Conservation (phyloP, 768 basidiomycete species). For the Lentinula sp. region DNA sequence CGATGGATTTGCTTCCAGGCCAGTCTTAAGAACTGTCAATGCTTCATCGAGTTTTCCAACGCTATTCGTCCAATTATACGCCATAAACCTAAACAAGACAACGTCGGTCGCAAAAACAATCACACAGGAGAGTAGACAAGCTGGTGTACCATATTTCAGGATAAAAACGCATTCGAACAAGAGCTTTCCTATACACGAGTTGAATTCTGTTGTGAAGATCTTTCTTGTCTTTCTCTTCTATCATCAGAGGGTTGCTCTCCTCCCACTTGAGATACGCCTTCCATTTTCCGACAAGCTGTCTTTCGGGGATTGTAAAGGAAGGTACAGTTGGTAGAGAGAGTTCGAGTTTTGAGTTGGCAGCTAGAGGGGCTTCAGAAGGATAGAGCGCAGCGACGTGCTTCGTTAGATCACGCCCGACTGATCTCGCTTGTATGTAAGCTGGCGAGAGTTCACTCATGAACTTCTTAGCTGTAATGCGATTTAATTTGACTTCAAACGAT, state of each 20-base stretch:
- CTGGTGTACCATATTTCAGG: slow-evolving; percentile 81
- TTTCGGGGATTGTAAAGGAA: slow-evolving; percentile 67
- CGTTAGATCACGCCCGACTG: slow-evolving; percentile 75
- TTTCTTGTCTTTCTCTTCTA: slow-evolving; percentile 76
- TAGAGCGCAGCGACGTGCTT: slow-evolving; percentile 64
- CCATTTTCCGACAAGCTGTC: slow-evolving; percentile 80
- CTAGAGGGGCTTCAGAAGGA: slow-evolving; percentile 36
- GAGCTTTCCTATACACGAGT: slow-evolving; percentile 82
- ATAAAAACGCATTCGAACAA: slow-evolving; percentile 90
- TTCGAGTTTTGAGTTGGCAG: slow-evolving; percentile 30
- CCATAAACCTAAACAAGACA: slow-evolving; percentile 71
- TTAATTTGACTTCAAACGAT: slow-evolving; percentile 82
- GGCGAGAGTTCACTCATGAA: slow-evolving; percentile 92
- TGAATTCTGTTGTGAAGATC: slow-evolving; percentile 66
- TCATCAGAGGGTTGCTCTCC: slow-evolving; percentile 87
- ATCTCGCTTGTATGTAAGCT: slow-evolving; percentile 92
- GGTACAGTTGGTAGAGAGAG: slow-evolving; percentile 67
- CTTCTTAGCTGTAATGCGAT: slow-evolving; percentile 93
- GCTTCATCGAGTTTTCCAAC: slow-evolving; percentile 81
- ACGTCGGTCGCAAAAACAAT: not conserved
- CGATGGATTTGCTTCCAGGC: slow-evolving; percentile 81
- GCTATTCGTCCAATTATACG: slow-evolving; percentile 74
- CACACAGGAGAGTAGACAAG: not conserved
- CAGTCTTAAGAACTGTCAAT: slow-evolving; percentile 69
- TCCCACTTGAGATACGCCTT: slow-evolving; percentile 94